Evolutionary conservation across 2,329 filamentous ascomycete species (phyloP).

Genomic region (Emergomyces orientalis): DNA sequence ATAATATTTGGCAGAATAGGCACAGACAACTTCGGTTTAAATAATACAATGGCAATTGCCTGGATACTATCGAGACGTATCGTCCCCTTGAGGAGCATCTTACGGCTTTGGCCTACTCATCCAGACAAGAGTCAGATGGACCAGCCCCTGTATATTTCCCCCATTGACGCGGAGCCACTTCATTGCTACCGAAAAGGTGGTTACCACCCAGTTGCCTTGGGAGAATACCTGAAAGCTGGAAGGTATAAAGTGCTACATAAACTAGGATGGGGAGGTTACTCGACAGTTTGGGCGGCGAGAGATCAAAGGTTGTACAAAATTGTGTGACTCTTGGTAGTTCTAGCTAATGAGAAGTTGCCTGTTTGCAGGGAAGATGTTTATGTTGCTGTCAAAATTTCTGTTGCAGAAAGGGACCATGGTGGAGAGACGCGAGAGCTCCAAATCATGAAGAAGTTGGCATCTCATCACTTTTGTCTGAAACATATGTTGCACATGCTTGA

Average conservation of each 20-base stretch:
- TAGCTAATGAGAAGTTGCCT: constrained; percentile 12
- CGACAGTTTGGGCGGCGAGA: constrained; percentile 31
- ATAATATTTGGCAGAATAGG: not conserved
- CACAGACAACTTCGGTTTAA: not conserved
- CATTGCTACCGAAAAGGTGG: constrained; percentile 21
- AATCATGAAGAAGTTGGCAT: not conserved
- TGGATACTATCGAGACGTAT: not conserved
- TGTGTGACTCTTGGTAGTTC: not conserved
- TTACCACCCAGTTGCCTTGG: constrained; percentile 29
- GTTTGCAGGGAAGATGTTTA: constrained; percentile 16
- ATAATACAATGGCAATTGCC: not conserved
- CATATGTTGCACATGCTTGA: constrained; percentile 32
- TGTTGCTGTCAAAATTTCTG: constrained; percentile 21
- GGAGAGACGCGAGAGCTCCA: constrained; percentile 15
- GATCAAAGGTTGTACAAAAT: constrained; percentile 15
- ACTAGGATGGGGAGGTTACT: constrained; percentile 29
- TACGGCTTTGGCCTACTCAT: not conserved
- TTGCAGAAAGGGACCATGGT: constrained; percentile 14
- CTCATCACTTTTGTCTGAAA: constrained; percentile 11
- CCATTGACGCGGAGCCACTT: constrained; percentile 20
- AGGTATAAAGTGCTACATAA: constrained; percentile 33
- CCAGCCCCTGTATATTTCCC: not conserved
- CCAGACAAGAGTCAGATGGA: not conserved
- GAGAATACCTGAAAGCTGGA: constrained; percentile 21
- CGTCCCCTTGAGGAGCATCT: not conserved